Evolutionary conservation across 345 rosid species (phyloP).

Genomic region (Carallia brachiata): DNA sequence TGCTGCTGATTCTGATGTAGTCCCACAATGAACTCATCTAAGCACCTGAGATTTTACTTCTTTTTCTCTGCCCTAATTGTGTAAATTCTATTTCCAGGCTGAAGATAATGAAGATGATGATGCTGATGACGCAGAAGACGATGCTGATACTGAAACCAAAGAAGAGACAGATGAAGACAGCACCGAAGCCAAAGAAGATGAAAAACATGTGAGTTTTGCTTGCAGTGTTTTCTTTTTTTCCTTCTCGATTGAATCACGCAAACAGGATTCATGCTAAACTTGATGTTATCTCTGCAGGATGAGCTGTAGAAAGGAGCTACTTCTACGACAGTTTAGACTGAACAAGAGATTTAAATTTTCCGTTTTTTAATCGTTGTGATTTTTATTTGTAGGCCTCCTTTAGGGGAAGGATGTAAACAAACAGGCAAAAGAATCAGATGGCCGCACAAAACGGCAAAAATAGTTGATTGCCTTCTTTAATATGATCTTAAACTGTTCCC

Average conservation of each 20-base stretch:
- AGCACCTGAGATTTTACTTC: not conserved
- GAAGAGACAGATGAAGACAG: constrained; percentile 33
- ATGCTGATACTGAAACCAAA: constrained; percentile 47
- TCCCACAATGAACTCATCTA: constrained; percentile 9
- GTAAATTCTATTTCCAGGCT: constrained; percentile 36
- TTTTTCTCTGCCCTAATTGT: constrained; percentile 9
- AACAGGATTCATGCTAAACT: not conserved
- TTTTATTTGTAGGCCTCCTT: no score
- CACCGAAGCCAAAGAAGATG: constrained; percentile 32
- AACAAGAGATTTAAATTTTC: not conserved
- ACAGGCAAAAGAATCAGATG: no score
- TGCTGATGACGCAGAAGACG: constrained; percentile 35
- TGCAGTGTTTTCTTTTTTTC: not conserved
- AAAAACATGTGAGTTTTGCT: constrained; percentile 34
- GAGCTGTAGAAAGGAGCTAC: constrained; percentile 57
- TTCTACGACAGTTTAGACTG: not conserved
- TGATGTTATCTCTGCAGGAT: constrained; percentile 42
- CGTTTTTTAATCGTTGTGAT: not conserved
- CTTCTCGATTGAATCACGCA: not conserved
- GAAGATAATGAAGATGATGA: constrained; percentile 62
- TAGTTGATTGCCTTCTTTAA: no score
- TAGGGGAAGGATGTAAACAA: no score
- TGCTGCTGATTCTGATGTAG: constrained; percentile 74
- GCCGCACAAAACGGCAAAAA: no score
- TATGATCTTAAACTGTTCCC: no score